phyloP scores from a whole-genome alignment of 139 green algal genomes.

The Haematococcus lacustris region DNA sequence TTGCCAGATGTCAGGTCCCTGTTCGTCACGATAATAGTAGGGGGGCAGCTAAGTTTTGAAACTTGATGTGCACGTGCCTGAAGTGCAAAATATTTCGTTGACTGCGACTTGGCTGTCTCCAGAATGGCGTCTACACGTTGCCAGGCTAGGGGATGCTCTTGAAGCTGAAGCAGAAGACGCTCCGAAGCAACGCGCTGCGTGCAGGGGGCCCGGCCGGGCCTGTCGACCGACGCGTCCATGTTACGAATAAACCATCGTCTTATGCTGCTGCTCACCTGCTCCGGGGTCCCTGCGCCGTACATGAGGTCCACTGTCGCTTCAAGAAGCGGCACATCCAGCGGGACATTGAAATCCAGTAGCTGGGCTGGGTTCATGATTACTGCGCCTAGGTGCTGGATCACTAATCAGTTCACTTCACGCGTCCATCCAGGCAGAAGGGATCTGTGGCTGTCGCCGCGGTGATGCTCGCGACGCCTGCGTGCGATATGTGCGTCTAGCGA shows the following conservation, averaged over 20 bases:
- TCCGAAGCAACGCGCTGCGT: conserved; percentile 75
- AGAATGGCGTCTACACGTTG: conserved; percentile 87
- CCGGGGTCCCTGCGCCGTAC: conserved; percentile 60
- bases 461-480: too few species aligned
- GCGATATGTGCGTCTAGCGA: too few species aligned
- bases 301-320: conserved; percentile 79
- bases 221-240: not conserved
- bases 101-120: conserved; percentile 71
- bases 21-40: not conserved
- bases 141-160: conserved; percentile 91
- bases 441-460: too few species aligned
- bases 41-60: not conserved
- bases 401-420: too few species aligned
- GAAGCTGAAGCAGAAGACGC: conserved; percentile 70
- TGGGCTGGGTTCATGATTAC: too few species aligned
- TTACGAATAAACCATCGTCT: not conserved
- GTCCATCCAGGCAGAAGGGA: too few species aligned
- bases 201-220: not conserved
- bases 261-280: conserved; percentile 35
- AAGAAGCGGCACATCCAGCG: conserved; percentile 78
- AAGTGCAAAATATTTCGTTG: conserved; percentile 94
- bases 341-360: conserved; percentile 79
- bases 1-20: not conserved
- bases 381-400: too few species aligned
- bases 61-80: conserved; percentile 46